These are phyloP conservation scores for Pseudopithomyces maydicus DNA, from an alignment of 2,329 filamentous ascomycete genomes.

Conservation along the genomic window DNA sequence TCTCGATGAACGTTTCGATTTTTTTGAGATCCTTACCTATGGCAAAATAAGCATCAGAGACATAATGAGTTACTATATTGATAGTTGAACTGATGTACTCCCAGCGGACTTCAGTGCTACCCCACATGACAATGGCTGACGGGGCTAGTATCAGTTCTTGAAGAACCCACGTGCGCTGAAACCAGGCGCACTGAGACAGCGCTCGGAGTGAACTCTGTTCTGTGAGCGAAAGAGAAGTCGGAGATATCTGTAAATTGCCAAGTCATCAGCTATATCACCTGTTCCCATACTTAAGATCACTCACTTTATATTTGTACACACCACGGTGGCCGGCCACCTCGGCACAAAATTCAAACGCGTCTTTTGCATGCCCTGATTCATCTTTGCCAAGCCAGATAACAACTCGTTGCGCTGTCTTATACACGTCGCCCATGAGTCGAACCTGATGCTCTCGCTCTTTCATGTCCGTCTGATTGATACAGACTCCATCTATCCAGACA, in stretches of 20 bases:
- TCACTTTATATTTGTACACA: too few species aligned
- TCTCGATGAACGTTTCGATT: neutral
- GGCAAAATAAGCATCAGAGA: neutral
- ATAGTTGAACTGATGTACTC: neutral
- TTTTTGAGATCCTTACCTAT: neutral
- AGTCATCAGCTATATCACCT: too few species aligned
- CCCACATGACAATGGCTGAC: neutral
- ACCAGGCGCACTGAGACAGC: neutral
- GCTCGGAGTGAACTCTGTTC: neutral
- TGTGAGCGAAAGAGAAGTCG: neutral
- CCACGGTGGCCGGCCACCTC: neutral
- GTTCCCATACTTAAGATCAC: too few species aligned
- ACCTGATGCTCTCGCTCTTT: neutral
- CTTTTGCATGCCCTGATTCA: neutral
- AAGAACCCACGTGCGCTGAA: neutral
- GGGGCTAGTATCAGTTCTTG: neutral
- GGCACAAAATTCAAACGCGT: neutral
- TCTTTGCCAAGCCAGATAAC: neutral
- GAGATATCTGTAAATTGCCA: neutral
- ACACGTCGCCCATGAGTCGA: neutral
- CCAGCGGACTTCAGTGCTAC: neutral
- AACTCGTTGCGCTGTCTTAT: neutral
- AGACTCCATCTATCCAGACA: neutral
- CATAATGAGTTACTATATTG: too few species aligned
- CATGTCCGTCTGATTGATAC: neutral